These are phyloP conservation scores for Trametes punicea DNA, from an alignment of 768 basidiomycete genomes.

Conservation along the genomic window DNA sequence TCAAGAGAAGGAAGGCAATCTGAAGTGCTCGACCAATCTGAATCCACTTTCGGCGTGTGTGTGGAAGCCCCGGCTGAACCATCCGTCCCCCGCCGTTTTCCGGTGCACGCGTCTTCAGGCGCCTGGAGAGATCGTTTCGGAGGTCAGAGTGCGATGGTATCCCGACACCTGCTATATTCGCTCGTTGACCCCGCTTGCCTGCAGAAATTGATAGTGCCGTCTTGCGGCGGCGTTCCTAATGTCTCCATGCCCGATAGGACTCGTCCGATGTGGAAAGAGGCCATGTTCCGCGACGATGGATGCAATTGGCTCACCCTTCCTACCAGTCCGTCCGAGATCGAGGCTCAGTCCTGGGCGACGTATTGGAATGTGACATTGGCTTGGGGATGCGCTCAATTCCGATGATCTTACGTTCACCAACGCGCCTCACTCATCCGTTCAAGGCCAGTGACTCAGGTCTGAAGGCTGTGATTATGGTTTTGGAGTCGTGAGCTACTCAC, in stretches of 20 bases:
- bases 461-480: constrained; percentile 3
- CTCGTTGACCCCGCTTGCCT: neutral
- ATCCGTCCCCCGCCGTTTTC: constrained; percentile 18
- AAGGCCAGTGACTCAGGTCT: constrained; percentile 12
- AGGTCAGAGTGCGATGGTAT: constrained; percentile 1
- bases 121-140: neutral
- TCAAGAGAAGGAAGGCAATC: neutral
- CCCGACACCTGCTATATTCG: constrained; percentile 6
- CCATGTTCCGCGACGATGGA: neutral
- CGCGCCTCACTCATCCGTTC: constrained; percentile 6
- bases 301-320: neutral
- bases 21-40: too few species aligned
- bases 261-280: neutral
- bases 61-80: neutral
- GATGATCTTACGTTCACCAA: neutral
- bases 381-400: neutral
- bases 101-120: neutral
- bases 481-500: neutral
- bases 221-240: constrained; percentile 12
- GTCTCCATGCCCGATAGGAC: constrained; percentile 5
- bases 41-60: neutral
- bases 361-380: neutral
- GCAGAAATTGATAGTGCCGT: neutral
- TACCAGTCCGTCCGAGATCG: constrained; percentile 7
- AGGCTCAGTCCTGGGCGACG: constrained; percentile 2